Evolutionary conservation across 345 rosid genomes (phyloP).

Genomic region (Capsella bursapastoris): DNA sequence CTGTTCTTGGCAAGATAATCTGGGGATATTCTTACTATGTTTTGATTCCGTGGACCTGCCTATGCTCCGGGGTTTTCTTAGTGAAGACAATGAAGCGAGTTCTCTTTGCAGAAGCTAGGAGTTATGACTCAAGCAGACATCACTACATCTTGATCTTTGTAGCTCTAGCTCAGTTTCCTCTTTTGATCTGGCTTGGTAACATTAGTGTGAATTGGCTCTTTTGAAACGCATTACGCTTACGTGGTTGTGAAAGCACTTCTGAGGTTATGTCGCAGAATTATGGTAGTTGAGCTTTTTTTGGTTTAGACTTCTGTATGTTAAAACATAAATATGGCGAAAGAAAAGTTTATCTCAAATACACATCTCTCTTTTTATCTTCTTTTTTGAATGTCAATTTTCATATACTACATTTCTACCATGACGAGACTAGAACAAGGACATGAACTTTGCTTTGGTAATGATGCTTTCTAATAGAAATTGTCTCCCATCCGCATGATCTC

Average conservation of each 20-base stretch:
- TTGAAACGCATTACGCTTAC: constrained; percentile 39
- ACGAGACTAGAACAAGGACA: constrained; percentile 27
- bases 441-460: constrained; percentile 17
- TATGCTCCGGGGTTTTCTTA: constrained; percentile 86
- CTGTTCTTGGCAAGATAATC: constrained; percentile 75
- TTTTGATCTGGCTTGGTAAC: constrained; percentile 93
- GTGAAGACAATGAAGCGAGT: constrained; percentile 98
- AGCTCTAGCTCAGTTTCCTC: constrained; percentile 87
- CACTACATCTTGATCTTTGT: constrained; percentile 85
- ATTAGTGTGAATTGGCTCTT: constrained; percentile 88
- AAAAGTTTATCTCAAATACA: constrained; percentile 23
- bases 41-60: constrained; percentile 81
- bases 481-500: constrained; percentile 28
- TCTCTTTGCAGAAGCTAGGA: constrained; percentile 88
- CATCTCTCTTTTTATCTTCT: constrained; percentile 10
- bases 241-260: constrained; percentile 40
- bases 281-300: constrained; percentile 26
- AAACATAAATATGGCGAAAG: constrained; percentile 36
- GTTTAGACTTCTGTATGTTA: constrained; percentile 14
- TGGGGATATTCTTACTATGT: constrained; percentile 74
- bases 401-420: constrained; percentile 32
- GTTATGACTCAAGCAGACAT: constrained; percentile 85
- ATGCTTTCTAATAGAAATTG: constrained; percentile 17
- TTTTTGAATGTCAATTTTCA: constrained; percentile 8
- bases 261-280: constrained; percentile 42